Percentiles rank a stretch among this genome's conserved stretches.
These are phyloP conservation scores for Quercus ilex DNA, from an alignment of 306 rosid genomes.

Conservation along the genomic window DNA sequence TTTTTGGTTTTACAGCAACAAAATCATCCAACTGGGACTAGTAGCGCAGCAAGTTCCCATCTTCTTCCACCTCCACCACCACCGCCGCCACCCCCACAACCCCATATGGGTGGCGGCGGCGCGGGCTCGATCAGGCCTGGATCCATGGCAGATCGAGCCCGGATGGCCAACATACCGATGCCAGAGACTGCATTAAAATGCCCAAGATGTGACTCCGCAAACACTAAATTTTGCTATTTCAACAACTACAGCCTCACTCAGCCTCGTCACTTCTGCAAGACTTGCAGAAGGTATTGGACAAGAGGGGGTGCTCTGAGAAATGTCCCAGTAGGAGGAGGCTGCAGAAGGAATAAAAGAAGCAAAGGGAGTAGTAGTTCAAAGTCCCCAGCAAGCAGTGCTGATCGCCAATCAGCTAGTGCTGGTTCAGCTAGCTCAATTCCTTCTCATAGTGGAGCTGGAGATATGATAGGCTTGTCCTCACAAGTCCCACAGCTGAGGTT, in stretches of 20 bases:
- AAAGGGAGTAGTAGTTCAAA: slow-evolving; percentile 50
- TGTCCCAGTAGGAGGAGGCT: slow-evolving; percentile 91
- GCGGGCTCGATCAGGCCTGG: slow-evolving; percentile 60
- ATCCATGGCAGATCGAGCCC: slow-evolving; percentile 80
- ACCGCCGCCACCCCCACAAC: slow-evolving; percentile 30
- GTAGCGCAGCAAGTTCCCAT: slow-evolving; percentile 30
- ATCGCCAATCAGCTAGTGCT: slow-evolving; percentile 47
- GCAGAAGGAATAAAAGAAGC: slow-evolving; percentile 75
- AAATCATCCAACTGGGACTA: slow-evolving; percentile 33
- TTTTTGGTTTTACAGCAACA: slow-evolving; percentile 39
- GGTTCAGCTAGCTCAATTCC: slow-evolving; percentile 41
- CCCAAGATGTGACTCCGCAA: slow-evolving; percentile 86
- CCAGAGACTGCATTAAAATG: slow-evolving; percentile 68
- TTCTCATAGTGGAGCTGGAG: slow-evolving; percentile 20
- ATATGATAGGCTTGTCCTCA: slow-evolving; percentile 31
- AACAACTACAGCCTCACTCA: slow-evolving; percentile 93
- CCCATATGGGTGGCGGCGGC: slow-evolving; percentile 36
- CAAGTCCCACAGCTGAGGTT: slow-evolving; percentile 41
- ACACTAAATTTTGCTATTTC: slow-evolving; percentile 92
- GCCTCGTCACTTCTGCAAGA: slow-evolving; percentile 96
- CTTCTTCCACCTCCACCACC: slow-evolving; percentile 40
- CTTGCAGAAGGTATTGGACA: slow-evolving; percentile 91
- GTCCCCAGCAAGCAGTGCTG: slow-evolving; percentile 63
- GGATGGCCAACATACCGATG: slow-evolving; percentile 78
- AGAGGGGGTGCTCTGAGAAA: slow-evolving; percentile 71